A percentile compares a stretch with the other conserved stretches of the same genome.
phyloP scores from a whole-genome alignment of 306 rosid genomes.

The Purshia tridentata region DNA sequence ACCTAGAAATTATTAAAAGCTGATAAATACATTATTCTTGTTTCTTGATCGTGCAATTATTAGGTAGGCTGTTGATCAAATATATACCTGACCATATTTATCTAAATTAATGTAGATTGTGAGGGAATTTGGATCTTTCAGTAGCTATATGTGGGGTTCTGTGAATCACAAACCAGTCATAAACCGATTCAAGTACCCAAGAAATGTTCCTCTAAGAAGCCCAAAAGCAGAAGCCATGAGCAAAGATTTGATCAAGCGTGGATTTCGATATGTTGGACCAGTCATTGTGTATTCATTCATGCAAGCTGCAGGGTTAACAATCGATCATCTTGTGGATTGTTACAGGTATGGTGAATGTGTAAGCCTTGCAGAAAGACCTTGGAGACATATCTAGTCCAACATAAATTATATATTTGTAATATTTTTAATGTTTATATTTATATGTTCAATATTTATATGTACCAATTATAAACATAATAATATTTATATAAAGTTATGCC shows the following conservation, averaged over 20 bases:
- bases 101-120: constrained; percentile 48
- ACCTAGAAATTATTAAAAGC: neutral
- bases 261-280: constrained; percentile 83
- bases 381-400: constrained; percentile 77
- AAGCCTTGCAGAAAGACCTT: constrained; percentile 93
- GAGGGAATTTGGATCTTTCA: constrained; percentile 80
- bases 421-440: no score
- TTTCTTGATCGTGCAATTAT: no score
- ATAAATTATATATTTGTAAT: no score
- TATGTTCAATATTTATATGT: no score
- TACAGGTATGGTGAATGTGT: constrained; percentile 79
- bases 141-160: constrained; percentile 87
- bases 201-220: constrained; percentile 77
- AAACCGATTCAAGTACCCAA: constrained; percentile 71
- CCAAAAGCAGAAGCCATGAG: constrained; percentile 94
- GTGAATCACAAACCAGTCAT: constrained; percentile 80
- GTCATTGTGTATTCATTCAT: constrained; percentile 90
- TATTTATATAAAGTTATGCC: neutral
- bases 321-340: constrained; percentile 91
- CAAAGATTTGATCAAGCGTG: constrained; percentile 79
- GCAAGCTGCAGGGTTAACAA: constrained; percentile 96
- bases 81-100: no score
- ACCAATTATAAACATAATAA: no score
- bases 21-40: no score
- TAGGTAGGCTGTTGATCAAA: no score